Percentiles rank a stretch among this genome's conserved stretches.
phyloP scores from a whole-genome alignment of 2,329 filamentous ascomycete species.

The Didymellaceae sp. region DNA sequence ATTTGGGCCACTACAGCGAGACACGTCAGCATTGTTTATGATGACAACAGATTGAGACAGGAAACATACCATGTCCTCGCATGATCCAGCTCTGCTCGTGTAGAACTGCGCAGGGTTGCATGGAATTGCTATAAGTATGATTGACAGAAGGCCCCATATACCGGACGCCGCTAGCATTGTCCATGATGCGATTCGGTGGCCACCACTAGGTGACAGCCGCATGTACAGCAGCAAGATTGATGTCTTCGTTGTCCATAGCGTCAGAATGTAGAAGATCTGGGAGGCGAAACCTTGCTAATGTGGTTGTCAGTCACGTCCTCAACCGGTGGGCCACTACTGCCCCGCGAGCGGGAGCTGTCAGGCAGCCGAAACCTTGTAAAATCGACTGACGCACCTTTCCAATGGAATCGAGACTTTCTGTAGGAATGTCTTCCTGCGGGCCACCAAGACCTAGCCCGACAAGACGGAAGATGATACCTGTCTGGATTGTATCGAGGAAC shows the following conservation, averaged over 20 bases:
- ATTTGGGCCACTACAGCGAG: conserved; percentile 34
- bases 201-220: conserved; percentile 33
- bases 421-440: conserved; percentile 23
- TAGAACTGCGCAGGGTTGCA: conserved; percentile 35
- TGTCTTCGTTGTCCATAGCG: conserved; percentile 37
- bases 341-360: conserved; percentile 2
- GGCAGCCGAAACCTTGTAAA: conserved; percentile 20
- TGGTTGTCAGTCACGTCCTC: conserved; percentile 19
- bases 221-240: conserved; percentile 39
- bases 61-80: conserved; percentile 31
- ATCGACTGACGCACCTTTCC: conserved; percentile 32
- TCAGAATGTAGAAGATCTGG: conserved; percentile 40
- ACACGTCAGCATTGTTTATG: conserved; percentile 3
- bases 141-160: conserved; percentile 32
- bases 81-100: conserved; percentile 19
- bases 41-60: too few species aligned
- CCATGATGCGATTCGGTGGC: conserved; percentile 31
- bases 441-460: conserved; percentile 35
- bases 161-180: conserved; percentile 25
- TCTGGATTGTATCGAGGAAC: conserved; percentile 37
- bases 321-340: conserved; percentile 11
- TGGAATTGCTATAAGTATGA: conserved; percentile 34
- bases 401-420: conserved; percentile 25
- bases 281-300: conserved; percentile 38
- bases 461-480: conserved; percentile 34